Percentiles rank a stretch among this genome's conserved stretches.
Evolutionary conservation across 352 stramenopile species (phyloP).

Genomic region (Pythium dissotocum): DNA sequence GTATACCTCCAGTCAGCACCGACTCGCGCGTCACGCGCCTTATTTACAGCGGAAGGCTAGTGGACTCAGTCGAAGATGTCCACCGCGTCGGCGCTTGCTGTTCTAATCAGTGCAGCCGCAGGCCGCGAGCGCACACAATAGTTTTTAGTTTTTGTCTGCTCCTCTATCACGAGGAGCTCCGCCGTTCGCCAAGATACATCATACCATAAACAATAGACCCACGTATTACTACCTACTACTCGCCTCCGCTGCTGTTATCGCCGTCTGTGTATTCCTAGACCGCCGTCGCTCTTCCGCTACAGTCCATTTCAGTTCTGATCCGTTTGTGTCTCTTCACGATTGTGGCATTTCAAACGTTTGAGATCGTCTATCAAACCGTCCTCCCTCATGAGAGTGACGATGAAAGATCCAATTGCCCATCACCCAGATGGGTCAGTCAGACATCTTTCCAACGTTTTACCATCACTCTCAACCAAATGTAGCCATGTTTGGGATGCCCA

Average conservation of each 20-base stretch:
- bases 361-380: neutral
- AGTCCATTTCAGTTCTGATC: neutral
- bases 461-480: no score
- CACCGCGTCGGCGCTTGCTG: conserved; percentile 20
- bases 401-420: neutral
- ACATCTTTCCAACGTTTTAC: no score
- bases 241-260: neutral
- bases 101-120: conserved; percentile 7
- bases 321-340: neutral
- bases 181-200: neutral
- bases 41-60: conserved; percentile 15
- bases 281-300: neutral
- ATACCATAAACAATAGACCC: neutral
- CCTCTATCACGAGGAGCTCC: neutral
- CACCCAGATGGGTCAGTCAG: no score
- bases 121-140: neutral
- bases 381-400: neutral
- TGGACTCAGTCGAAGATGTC: conserved; percentile 21
- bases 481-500: no score
- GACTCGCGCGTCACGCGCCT: conserved; percentile 9
- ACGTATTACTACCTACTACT: neutral
- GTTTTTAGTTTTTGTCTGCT: conserved; percentile 4
- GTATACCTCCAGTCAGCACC: neutral
- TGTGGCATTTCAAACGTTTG: conserved; percentile 14
- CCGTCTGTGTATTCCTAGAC: neutral